These are phyloP conservation scores for Pythium brassicae DNA, from an alignment of 352 stramenopile genomes.

Conservation along the genomic window DNA sequence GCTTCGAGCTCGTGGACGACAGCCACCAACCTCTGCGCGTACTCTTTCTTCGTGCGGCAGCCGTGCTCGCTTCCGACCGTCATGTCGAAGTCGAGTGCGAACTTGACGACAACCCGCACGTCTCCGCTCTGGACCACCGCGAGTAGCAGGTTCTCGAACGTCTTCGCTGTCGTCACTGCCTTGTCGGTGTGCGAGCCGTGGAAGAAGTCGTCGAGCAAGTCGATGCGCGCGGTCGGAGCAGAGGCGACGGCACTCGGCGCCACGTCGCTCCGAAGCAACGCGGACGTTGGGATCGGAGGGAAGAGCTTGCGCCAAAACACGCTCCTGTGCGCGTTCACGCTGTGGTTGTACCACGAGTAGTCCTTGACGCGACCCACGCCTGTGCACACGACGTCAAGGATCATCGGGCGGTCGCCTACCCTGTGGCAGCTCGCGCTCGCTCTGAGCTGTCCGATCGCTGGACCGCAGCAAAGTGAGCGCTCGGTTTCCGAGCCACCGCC, in stretches of 20 bases:
- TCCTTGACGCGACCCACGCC: constrained; percentile 28
- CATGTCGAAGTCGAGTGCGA: constrained; percentile 30
- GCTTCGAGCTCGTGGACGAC: constrained; percentile 38
- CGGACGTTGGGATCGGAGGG: constrained; percentile 23
- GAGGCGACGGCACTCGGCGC: neutral
- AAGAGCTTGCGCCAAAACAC: constrained; percentile 53
- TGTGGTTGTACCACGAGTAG: constrained; percentile 26
- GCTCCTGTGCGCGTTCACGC: constrained; percentile 36
- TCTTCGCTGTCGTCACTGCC: constrained; percentile 27
- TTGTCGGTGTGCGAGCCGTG: constrained; percentile 52
- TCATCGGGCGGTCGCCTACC: neutral
- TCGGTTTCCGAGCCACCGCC: neutral
- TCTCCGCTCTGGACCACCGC: constrained; percentile 47
- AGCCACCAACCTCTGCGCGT: constrained; percentile 34
- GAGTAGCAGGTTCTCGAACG: constrained; percentile 57
- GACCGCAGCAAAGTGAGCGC: neutral
- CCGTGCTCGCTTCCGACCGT: constrained; percentile 34
- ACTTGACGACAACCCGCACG: constrained; percentile 38
- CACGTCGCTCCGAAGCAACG: neutral
- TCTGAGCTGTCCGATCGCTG: neutral
- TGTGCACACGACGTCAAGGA: constrained; percentile 17
- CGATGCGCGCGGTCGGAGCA: constrained; percentile 14
- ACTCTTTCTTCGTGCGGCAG: constrained; percentile 47
- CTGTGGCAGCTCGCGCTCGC: neutral
- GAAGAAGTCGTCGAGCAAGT: constrained; percentile 54